These are phyloP conservation scores for Bretschneidera sinensis DNA, from an alignment of 345 rosid genomes.

Conservation along the genomic window DNA sequence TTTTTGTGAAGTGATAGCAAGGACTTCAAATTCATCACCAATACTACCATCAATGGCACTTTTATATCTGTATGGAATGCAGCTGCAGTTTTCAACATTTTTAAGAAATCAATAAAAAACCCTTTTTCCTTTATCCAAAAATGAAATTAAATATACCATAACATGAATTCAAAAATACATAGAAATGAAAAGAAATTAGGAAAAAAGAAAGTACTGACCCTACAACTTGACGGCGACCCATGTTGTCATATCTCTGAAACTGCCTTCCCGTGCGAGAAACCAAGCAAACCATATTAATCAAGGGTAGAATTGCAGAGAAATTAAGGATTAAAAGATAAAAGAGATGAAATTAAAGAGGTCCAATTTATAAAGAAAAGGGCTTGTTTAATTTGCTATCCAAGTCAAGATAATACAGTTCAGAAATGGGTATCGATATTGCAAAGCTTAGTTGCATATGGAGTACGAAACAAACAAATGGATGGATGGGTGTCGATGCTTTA, in stretches of 20 bases:
- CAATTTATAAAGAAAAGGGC: not conserved
- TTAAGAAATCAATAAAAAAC: not conserved
- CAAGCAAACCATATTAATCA: constrained; percentile 55
- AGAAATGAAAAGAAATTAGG: too few relatives aligned
- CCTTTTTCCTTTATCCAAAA: too few relatives aligned
- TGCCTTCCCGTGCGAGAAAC: constrained; percentile 74
- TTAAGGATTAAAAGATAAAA: too few relatives aligned
- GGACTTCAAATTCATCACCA: constrained; percentile 54
- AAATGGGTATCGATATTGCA: not conserved
- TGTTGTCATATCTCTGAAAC: constrained; percentile 56
- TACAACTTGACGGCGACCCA: constrained; percentile 80
- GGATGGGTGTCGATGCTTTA: too few relatives aligned
- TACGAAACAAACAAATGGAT: not conserved
- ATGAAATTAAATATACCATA: too few relatives aligned
- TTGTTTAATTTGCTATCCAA: not conserved
- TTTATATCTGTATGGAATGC: constrained; percentile 71
- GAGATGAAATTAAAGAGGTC: too few relatives aligned
- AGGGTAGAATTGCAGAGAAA: not conserved
- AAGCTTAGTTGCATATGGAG: not conserved
- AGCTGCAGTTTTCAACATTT: constrained; percentile 32
- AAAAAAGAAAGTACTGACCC: constrained; percentile 40
- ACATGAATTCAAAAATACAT: too few relatives aligned
- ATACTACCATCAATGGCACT: constrained; percentile 25
- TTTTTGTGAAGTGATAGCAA: constrained; percentile 75
- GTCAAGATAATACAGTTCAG: not conserved